Evolutionary conservation across 441 rosid genomes (phyloP), one percentile per base, ranked within the genome.

Genomic region (Hypseocharis bilobata): DNA sequence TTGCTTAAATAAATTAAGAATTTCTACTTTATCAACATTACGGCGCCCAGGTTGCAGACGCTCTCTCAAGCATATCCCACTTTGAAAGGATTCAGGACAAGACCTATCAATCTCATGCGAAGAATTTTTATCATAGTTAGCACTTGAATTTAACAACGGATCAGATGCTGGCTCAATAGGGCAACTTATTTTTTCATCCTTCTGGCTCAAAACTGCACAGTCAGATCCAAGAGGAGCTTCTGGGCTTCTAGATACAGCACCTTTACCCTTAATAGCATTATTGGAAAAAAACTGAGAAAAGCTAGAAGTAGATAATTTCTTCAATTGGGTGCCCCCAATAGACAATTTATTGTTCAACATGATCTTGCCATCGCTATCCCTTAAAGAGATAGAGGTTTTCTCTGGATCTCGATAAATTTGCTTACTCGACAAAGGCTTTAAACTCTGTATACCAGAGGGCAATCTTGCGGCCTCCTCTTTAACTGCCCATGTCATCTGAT

Each of bases 11-110:
- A 87, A 55, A 63, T 36, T 70, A 69, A 86, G 64, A 62, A 82
- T 68, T 52, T 81, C 80, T 22, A 62, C 67, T 71, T 79, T 87
- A 66, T 83, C 76, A 52, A 81, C 75, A 74, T 70, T 79, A 57
- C 56, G 54, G 62, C 40, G 55, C 66, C 81, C 81, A 11, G 77
- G 75, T 77, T 73, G 75, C 73, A 87, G 71, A 84, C 81, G 76
- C 58, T 83, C 90, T 73, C 92, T 86, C 83, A 89, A 78, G 80
- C 75, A 77, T 63, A 80, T 75, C 17, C 83, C 82, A 74, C 14
- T 34, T 29, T 67, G 68, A 55, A 78, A 62, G 67, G 77, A 74
- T 62, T 74, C 78, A 49, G 38, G 49, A 76, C 30, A 23, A 66
- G 70, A 68, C 69, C 72, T 73, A 70, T 63, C 76, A 68, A 69